A percentile compares a stretch with the other conserved stretches of the same genome.
phyloP scores from a whole-genome alignment of 164 flowering plant species.

The Pachysandra terminalis region DNA sequence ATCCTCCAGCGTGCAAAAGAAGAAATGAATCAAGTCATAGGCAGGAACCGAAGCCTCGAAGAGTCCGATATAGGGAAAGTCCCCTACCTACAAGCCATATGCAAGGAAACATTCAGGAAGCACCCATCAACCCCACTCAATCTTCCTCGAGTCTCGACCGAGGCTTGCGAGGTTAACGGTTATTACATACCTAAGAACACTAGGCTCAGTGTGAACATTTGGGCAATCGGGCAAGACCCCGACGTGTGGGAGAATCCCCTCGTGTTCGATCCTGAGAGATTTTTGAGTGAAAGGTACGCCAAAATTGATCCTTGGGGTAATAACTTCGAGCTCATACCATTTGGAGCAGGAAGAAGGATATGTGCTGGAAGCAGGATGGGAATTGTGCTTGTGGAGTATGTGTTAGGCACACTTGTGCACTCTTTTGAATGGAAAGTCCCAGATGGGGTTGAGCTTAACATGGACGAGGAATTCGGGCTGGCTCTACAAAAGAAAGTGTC shows the following conservation, averaged over 20 bases:
- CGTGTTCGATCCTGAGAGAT: no score
- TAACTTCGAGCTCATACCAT: no score
- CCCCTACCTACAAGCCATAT: conserved; percentile 30
- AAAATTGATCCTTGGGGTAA: conserved; percentile 29
- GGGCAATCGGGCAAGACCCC: no score
- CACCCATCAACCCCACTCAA: conserved; percentile 33
- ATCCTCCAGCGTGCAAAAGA: conserved; percentile 20
- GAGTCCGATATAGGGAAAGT: conserved; percentile 30
- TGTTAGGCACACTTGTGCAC: conserved; percentile 28
- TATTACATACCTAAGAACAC: no score
- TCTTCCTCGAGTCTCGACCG: no score
- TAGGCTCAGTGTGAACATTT: no score
- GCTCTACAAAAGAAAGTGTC: conserved; percentile 29
- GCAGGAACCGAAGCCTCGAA: conserved; percentile 20
- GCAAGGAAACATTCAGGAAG: conserved; percentile 28
- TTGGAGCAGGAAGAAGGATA: conserved; percentile 34
- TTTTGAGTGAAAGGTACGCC: no score
- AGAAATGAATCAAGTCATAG: conserved; percentile 35
- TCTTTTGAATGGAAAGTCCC: conserved; percentile 31
- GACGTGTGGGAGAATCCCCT: no score
- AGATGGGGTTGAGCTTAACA: conserved; percentile 23
- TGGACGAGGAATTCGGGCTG: conserved; percentile 33
- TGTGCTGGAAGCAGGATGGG: conserved; percentile 35
- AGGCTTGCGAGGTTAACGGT: no score
- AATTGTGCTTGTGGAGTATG: conserved; percentile 24